Base-by-base conservation (phyloP, 495 filamentous ascomycete genomes). In the Talaromyces borbonicus region DNA sequence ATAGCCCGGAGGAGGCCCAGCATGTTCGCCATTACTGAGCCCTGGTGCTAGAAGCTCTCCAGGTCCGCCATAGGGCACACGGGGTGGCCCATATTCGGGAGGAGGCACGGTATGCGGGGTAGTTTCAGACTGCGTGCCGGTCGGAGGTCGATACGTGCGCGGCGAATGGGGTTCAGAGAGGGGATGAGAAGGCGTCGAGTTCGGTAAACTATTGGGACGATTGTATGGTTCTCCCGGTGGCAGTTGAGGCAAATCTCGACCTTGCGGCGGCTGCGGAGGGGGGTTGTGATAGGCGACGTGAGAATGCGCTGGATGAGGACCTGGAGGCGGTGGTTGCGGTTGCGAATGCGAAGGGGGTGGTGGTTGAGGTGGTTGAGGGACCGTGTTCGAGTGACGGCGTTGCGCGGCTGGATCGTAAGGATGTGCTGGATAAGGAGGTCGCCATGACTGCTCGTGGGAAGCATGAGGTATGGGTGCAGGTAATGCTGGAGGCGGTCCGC, bases 181-280 rank as follows among this genome's bases (percentile, higher is more conserved):
- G 4, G 64, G 48, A 45, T 59, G 63, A 16, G 54, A 40, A 23
- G 46, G 32, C 8, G 43, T 15, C 16, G 66, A 55, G 11, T 54
- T 55, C 8, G 64, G 59, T 27, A 69, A 32, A 39, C 61, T 61
- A 46, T 49, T 59, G 3, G 62, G 56, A 33, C 66, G 66, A 19
- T 42, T 50, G 48, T 67, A 71, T 6, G 61, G 62, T 8, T 59
- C 59, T 37, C 68, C 63, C 2, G 50, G 53, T 1, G 66, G 56
- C 9, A 63, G 52, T 36, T 68, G 65, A n/a, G 68, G 66, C 5
- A 71, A 54, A 39, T 69, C 65, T 30, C 67, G 65, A 41, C 56
- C 60, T 9, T 56, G 58, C 15, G 60, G 60, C 5, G 54, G 53
- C 4, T 55, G 54, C 39, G 67, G 68, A 25, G 33, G 33, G 33